phyloP scores from a whole-genome alignment of 192 early-diverging fungal species.

The Lunasporangiospora selenospora region DNA sequence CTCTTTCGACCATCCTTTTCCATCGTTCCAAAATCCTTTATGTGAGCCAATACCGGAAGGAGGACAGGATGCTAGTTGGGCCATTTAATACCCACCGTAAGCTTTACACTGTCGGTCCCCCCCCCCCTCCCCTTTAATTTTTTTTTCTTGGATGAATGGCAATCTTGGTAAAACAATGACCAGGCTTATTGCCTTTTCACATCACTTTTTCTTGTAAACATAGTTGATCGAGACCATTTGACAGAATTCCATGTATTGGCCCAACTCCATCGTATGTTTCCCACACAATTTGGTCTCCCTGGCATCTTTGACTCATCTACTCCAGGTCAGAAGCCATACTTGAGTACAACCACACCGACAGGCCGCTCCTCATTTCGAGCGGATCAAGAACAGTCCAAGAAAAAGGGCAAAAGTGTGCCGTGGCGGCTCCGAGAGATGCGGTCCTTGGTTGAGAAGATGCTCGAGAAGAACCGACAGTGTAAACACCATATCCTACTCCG shows the following conservation, averaged over 20 bases:
- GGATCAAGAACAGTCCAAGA: not conserved
- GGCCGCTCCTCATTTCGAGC: not conserved
- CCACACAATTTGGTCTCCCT: slow-evolving; percentile 22
- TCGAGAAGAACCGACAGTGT: slow-evolving; percentile 48
- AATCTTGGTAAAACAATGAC: too few species aligned
- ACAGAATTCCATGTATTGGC: too few species aligned
- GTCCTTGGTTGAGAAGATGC: slow-evolving; percentile 48
- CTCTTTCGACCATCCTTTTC: slow-evolving; percentile 14
- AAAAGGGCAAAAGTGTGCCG: not conserved
- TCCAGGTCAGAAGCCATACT: too few species aligned
- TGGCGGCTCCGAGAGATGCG: slow-evolving; percentile 38
- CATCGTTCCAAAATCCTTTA: slow-evolving; percentile 23
- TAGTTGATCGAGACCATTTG: too few species aligned
- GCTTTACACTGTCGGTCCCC: too few species aligned
- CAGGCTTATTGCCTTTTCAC: too few species aligned
- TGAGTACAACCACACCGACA: not conserved
- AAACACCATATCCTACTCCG: slow-evolving; percentile 53
- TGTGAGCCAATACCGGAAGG: slow-evolving; percentile 8
- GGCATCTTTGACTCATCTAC: too few species aligned
- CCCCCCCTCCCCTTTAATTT: too few species aligned
- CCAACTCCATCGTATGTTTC: slow-evolving; percentile 27
- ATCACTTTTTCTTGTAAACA: too few species aligned
- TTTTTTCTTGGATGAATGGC: too few species aligned
- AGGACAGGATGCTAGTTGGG: slow-evolving; percentile 21
- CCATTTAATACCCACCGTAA: too few species aligned